Base-by-base conservation (phyloP, 257 asterid genomes). In the Fraxinus pennsylvanica region DNA sequence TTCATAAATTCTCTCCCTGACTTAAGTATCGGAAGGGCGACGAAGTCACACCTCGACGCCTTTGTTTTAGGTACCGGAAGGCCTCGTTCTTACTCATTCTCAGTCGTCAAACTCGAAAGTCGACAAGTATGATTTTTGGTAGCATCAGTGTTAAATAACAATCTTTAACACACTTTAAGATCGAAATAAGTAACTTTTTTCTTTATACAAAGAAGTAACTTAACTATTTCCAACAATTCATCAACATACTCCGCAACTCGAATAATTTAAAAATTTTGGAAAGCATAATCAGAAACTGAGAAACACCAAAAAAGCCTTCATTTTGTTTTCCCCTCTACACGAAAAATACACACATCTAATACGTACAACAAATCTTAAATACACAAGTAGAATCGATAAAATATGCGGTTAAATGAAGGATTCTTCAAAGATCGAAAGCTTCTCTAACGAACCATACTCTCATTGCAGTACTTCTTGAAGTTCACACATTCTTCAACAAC, bases 391-490 rank as follows among this genome's bases (percentile, higher is more conserved):
- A 19, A 19, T 17, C 47, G 1, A 41, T 41, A 10, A 41, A 12
- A 41, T 9, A 41, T 41, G 47, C 13, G 47, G 13, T 9, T 36
- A 36, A 36, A 6, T 6, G 41, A 36, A 36, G 41, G 21, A 15
- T 50, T 50, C 32, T 63, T 63, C 68, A 25, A 19, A 6, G 17
- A 9, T 7, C 17, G 17, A 63, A 63, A 63, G 33, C 35, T 63
- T 25, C 33, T 17, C 68, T 63, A 63, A 22, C 68, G 68, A 63
- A 63, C 68, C 68, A 63, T 25, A 63, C 68, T 25, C 78, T 92
- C 96, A 30, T 80, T 90, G 97, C 98, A 94, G 82, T 87, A 85
- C 84, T 90, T 91, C 92, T 92, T 94, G 96, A 94, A 94, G 89
- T 86, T 89, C 89, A 90, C 77, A 74, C 92, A 89, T 85, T 92